Conservation (phyloP, 768 basidiomycete species). For the Hericium coralloides region DNA sequence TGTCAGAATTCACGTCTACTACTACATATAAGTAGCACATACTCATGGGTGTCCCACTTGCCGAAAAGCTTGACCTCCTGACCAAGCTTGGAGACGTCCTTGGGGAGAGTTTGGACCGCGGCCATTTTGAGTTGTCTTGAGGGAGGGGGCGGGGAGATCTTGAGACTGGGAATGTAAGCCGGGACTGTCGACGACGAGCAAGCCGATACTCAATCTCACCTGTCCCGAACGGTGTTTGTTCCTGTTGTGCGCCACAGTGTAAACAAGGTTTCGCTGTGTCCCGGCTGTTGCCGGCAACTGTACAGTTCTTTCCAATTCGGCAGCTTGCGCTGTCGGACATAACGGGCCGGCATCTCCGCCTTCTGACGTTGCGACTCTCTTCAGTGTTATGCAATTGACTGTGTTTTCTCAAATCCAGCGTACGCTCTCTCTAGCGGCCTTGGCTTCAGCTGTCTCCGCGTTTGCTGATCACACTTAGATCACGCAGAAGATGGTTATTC, state of each 20-base stretch:
- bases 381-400: no score
- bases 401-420: no score
- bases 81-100: conserved; percentile 72
- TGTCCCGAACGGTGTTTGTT: not conserved
- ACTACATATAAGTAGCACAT: conserved; percentile 28
- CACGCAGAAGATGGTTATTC: no score
- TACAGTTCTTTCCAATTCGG: not conserved
- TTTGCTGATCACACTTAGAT: no score
- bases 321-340: not conserved
- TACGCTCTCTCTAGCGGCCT: no score
- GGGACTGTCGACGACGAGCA: conserved; percentile 3
- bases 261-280: not conserved
- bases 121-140: conserved; percentile 43
- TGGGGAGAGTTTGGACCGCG: conserved; percentile 57
- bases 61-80: conserved; percentile 94
- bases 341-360: no score
- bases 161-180: not conserved
- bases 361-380: no score
- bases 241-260: not conserved
- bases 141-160: not conserved
- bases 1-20: not conserved
- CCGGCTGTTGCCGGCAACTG: not conserved
- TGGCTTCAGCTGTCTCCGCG: no score
- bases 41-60: conserved; percentile 99
- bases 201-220: not conserved